These are phyloP conservation scores for Blastomyces silverae DNA, from an alignment of 2,329 filamentous ascomycete species.

Conservation along the genomic window DNA sequence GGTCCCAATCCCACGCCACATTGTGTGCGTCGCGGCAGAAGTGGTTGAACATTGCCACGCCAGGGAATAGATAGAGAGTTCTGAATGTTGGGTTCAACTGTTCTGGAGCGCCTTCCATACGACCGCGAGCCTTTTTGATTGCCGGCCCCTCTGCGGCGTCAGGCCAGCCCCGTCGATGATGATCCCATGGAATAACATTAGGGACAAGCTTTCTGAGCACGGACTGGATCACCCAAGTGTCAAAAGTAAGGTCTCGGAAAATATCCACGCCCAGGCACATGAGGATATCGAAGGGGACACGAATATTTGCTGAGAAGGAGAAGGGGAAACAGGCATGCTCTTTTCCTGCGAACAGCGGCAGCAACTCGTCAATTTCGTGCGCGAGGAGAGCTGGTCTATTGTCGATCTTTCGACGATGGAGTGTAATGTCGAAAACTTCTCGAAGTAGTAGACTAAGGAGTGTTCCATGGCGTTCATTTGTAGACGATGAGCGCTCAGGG, in stretches of 20 bases:
- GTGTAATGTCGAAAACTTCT: slow-evolving; percentile 34
- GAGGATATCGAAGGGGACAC: slow-evolving; percentile 35
- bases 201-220: slow-evolving; percentile 31
- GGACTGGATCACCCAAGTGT: slow-evolving; percentile 35
- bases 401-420: slow-evolving; percentile 26
- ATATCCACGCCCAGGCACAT: slow-evolving; percentile 33
- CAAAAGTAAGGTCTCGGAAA: slow-evolving; percentile 33
- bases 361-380: slow-evolving; percentile 33
- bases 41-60: slow-evolving; percentile 32
- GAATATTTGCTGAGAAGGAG: slow-evolving; percentile 32
- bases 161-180: slow-evolving; percentile 17
- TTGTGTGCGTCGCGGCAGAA: slow-evolving; percentile 24
- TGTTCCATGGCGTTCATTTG: slow-evolving; percentile 32
- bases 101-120: slow-evolving; percentile 16
- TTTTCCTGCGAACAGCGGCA: slow-evolving; percentile 25
- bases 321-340: slow-evolving; percentile 28
- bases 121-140: slow-evolving; percentile 16
- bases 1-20: slow-evolving; percentile 30
- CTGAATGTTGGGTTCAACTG: slow-evolving; percentile 24
- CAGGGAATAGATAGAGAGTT: slow-evolving; percentile 32
- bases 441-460: slow-evolving; percentile 31
- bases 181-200: slow-evolving; percentile 31
- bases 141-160: slow-evolving; percentile 12
- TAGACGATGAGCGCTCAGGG: slow-evolving; percentile 22
- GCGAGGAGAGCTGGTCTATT: slow-evolving; percentile 27